These are phyloP conservation scores for Wickerhamiella vanderwaltii DNA, from an alignment of 805 yeast genomes.

Conservation along the genomic window DNA sequence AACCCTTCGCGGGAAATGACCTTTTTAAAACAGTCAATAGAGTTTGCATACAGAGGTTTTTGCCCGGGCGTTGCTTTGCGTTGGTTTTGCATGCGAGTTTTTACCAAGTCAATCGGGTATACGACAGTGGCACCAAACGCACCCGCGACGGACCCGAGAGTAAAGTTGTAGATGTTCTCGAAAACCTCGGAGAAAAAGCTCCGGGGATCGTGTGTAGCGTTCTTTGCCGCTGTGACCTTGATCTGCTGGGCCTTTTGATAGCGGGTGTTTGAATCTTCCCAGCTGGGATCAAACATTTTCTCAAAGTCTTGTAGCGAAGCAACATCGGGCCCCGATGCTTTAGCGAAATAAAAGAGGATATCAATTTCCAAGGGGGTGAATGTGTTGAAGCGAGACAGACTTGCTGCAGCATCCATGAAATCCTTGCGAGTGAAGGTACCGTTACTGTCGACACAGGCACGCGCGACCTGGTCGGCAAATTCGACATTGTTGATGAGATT, in stretches of 20 bases:
- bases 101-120: slow-evolving; percentile 90
- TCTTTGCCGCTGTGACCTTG: slow-evolving; percentile 32
- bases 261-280: slow-evolving; percentile 30
- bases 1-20: slow-evolving; percentile 68
- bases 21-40: slow-evolving; percentile 74
- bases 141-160: slow-evolving; percentile 90
- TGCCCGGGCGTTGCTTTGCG: slow-evolving; percentile 44
- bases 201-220: slow-evolving; percentile 28
- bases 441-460: slow-evolving; percentile 22
- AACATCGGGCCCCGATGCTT: slow-evolving; percentile 18
- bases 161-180: slow-evolving; percentile 76
- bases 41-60: slow-evolving; percentile 51
- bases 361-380: slow-evolving; percentile 36
- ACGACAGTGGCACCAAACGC: slow-evolving; percentile 97
- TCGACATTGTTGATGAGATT: slow-evolving; percentile 33
- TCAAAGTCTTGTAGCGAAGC: slow-evolving; percentile 27
- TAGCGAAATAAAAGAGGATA: slow-evolving; percentile 31
- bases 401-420: slow-evolving; percentile 32
- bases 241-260: slow-evolving; percentile 25
- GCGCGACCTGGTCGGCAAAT: slow-evolving; percentile 29
- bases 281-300: slow-evolving; percentile 33
- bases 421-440: slow-evolving; percentile 30
- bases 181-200: slow-evolving; percentile 50
- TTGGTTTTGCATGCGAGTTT: slow-evolving; percentile 97
- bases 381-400: slow-evolving; percentile 30